Conservation (phyloP, 2,329 filamentous ascomycete genomes). For the Verticillium nonalfalfae region DNA sequence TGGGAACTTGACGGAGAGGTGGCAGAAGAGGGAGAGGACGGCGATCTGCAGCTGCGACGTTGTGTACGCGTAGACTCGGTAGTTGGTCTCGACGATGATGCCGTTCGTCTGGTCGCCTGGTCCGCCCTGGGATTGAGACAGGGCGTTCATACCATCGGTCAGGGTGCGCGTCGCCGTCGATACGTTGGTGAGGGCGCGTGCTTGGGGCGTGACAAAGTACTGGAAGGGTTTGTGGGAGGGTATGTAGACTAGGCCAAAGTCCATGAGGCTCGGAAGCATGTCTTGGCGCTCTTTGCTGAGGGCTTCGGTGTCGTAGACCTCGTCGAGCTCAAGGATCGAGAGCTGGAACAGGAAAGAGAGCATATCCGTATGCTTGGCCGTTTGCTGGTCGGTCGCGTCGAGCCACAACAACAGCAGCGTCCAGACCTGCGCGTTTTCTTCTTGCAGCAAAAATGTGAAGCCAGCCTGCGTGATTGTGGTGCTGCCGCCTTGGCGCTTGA, state of each 20-base stretch:
- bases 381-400: slow-evolving; percentile 65
- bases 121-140: slow-evolving; percentile 40
- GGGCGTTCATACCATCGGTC: slow-evolving; percentile 62
- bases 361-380: slow-evolving; percentile 76
- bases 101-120: slow-evolving; percentile 19
- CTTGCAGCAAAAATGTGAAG: slow-evolving; percentile 91
- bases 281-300: slow-evolving; percentile 75
- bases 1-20: slow-evolving; percentile 83
- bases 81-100: slow-evolving; percentile 96
- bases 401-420: slow-evolving; percentile 90
- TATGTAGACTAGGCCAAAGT: slow-evolving; percentile 88
- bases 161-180: slow-evolving; percentile 64
- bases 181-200: slow-evolving; percentile 82
- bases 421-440: slow-evolving; percentile 96
- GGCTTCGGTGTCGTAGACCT: slow-evolving; percentile 81
- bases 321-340: slow-evolving; percentile 84
- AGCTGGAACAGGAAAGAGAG: slow-evolving; percentile 95
- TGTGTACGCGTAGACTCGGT: slow-evolving; percentile 95
- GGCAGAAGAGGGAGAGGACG: slow-evolving; percentile 83
- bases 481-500: slow-evolving; percentile 47
- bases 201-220: slow-evolving; percentile 87
- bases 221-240: slow-evolving; percentile 50
- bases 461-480: slow-evolving; percentile 78
- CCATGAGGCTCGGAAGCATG: slow-evolving; percentile 84
- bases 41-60: slow-evolving; percentile 90